These are phyloP conservation scores for Xylaria scruposa DNA, from an alignment of 495 filamentous ascomycete species.

Conservation along the genomic window DNA sequence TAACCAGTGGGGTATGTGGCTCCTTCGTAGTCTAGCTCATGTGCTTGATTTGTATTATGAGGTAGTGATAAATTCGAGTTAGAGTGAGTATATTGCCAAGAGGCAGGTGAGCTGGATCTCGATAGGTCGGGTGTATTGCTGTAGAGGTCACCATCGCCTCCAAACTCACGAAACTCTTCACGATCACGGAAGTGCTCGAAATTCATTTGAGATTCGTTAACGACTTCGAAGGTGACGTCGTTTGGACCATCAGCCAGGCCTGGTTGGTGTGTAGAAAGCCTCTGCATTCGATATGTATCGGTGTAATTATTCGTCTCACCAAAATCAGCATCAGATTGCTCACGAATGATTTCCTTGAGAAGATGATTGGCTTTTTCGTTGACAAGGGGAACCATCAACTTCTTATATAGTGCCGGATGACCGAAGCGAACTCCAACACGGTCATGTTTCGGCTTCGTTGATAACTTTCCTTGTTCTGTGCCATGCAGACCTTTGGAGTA, in stretches of 20 bases:
- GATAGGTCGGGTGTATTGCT: slow-evolving; percentile 62
- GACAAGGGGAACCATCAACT: slow-evolving; percentile 82
- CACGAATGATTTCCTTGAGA: slow-evolving; percentile 70
- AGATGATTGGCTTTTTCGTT: slow-evolving; percentile 73
- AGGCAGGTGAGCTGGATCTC: slow-evolving; percentile 61
- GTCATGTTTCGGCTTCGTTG: slow-evolving; percentile 51
- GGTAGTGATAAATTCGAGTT: not conserved
- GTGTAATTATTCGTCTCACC: slow-evolving; percentile 53
- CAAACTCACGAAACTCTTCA: slow-evolving; percentile 75
- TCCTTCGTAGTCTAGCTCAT: slow-evolving; percentile 16
- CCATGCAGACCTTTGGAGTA: slow-evolving; percentile 61
- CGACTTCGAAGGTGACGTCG: slow-evolving; percentile 68
- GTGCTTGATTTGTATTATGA: not conserved
- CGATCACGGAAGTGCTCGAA: slow-evolving; percentile 79
- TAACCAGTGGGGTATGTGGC: slow-evolving; percentile 27
- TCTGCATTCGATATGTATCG: slow-evolving; percentile 62
- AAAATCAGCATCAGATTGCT: slow-evolving; percentile 58
- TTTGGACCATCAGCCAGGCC: slow-evolving; percentile 63
- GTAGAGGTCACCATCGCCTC: slow-evolving; percentile 70
- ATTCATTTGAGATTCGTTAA: slow-evolving; percentile 75
- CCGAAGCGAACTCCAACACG: slow-evolving; percentile 73
- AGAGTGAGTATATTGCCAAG: slow-evolving; percentile 22
- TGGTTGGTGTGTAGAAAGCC: slow-evolving; percentile 67
- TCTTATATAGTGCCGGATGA: slow-evolving; percentile 78
- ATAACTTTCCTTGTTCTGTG: slow-evolving; percentile 49